Evolutionary conservation across 2,329 filamentous ascomycete genomes (phyloP).

Genomic region (Colletotrichum lindemuthianum): DNA sequence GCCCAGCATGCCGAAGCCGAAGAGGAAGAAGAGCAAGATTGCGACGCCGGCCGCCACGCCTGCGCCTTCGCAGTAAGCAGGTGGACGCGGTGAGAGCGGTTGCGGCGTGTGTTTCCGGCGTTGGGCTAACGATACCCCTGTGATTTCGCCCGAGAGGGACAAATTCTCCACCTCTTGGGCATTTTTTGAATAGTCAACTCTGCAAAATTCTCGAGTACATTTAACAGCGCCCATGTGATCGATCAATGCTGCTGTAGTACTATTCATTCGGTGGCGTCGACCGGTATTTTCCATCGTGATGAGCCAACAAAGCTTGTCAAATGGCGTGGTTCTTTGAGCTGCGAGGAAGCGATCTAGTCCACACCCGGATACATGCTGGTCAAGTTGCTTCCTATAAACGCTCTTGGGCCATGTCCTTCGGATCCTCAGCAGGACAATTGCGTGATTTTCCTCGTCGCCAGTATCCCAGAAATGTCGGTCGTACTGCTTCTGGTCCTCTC

Average conservation of each 20-base stretch:
- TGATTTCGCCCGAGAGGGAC: too few species aligned
- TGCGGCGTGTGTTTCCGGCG: conserved; percentile 6
- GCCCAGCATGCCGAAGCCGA: conserved; percentile 53
- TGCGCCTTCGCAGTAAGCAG: conserved; percentile 15
- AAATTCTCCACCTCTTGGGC: too few species aligned
- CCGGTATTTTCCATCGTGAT: neutral
- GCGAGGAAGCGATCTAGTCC: neutral
- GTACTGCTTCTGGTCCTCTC: neutral
- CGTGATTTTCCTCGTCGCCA: neutral
- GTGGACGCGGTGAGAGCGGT: neutral
- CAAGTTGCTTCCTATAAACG: too few species aligned
- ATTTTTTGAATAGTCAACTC: too few species aligned
- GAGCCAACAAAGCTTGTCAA: conserved; percentile 7
- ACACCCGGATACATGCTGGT: neutral
- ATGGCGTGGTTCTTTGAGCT: neutral
- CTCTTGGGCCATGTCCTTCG: neutral
- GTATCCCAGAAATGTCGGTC: neutral
- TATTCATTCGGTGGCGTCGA: neutral
- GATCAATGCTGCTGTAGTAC: too few species aligned
- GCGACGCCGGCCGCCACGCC: conserved; percentile 29
- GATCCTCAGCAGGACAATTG: neutral
- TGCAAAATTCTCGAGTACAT: neutral
- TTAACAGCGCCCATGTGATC: too few species aligned
- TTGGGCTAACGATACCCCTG: conserved; percentile 33
- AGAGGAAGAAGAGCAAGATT: conserved; percentile 60